Percentiles rank a stretch among this genome's conserved stretches.
These are phyloP conservation scores for Ilex asprella DNA, from an alignment of 257 asterid genomes.

Conservation along the genomic window DNA sequence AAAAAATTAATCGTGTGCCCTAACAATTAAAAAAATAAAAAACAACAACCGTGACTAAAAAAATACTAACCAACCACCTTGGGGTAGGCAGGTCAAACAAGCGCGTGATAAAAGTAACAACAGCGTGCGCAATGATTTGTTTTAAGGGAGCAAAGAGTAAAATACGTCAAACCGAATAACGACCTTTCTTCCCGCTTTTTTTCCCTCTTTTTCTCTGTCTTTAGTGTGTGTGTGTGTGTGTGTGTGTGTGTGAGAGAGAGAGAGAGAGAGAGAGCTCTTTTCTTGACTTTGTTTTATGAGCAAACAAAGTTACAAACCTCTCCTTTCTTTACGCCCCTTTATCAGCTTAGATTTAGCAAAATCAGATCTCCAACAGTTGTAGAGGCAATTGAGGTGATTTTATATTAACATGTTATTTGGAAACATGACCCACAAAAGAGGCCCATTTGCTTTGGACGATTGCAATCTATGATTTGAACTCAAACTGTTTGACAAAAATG, in stretches of 20 bases:
- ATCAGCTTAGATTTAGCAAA: slow-evolving; percentile 25
- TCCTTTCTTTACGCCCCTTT: slow-evolving; percentile 35
- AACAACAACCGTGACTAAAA: no score
- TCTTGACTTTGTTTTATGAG: slow-evolving; percentile 32
- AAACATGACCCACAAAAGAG: slow-evolving; percentile 55
- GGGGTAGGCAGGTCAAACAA: no score
- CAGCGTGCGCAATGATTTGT: background rate
- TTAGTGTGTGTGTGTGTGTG: no score
- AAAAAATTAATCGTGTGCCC: no score
- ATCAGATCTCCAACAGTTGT: slow-evolving; percentile 1
- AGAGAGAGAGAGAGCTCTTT: slow-evolving; percentile 4
- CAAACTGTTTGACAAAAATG: slow-evolving; percentile 50
- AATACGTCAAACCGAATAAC: slow-evolving; percentile 36
- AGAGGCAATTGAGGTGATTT: no score
- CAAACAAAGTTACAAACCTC: slow-evolving; percentile 30
- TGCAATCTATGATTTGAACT: slow-evolving; percentile 47
- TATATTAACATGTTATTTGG: background rate
- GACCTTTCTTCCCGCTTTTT: slow-evolving; percentile 33
- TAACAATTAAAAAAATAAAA: no score
- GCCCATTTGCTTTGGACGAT: slow-evolving; percentile 42
- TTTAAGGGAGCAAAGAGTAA: slow-evolving; percentile 28
- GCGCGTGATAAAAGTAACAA: no score
- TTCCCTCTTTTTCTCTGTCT: slow-evolving; percentile 4
- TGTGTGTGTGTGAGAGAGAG: no score
- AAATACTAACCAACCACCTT: no score